Evolutionary conservation across 1,284 basidiomycete genomes (phyloP), one percentile per base, ranked within the genome.

Genomic region (Sanghuangporus baumii): DNA sequence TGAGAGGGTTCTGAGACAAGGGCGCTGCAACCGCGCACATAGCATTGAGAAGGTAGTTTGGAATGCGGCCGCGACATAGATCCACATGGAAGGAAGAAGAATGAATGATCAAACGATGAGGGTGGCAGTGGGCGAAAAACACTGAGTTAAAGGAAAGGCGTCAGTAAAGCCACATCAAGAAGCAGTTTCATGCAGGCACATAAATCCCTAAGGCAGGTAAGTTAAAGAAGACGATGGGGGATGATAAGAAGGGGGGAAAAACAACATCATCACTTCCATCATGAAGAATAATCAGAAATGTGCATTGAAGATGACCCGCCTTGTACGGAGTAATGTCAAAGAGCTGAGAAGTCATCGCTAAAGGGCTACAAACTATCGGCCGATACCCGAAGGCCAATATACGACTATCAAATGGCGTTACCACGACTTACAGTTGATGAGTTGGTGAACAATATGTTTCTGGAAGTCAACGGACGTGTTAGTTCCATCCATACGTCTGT

Each of bases 91-190:
- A 92, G 11, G 86, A 84, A 14, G 90, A 84, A 62, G 88, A 87
- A 74, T 92, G 89, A 52, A 92, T 81, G 66, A 91, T 80, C 68
- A 86, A 79, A 47, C 86, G 82, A 64, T 85, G 82, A 9, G 90
- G 89, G 70, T 91, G 87, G 68, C 85, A 86, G 72, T 89, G 89
- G 26, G 89, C 81, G 71, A 92, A 92, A 73, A 92, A 92, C 11
- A 92, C 89, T 92, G 69, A 57, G 55, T 62, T 37, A 61, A 20
- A 36, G 12, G 41, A 16, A 54, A 20, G 18, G 14, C 2, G 60
- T 62, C 31, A 54, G 51, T 18, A 18, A 16, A 46, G 43, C 16
- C 43, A 46, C 16, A 46, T 46, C 12, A 18, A 46, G 43, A 6
- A 40, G 9, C 47, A 9, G 18, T 47, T n/a, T 7, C 4, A 43